Base-by-base conservation (phyloP, 2,329 filamentous ascomycete genomes). In the Diplodia scrobiculata region DNA sequence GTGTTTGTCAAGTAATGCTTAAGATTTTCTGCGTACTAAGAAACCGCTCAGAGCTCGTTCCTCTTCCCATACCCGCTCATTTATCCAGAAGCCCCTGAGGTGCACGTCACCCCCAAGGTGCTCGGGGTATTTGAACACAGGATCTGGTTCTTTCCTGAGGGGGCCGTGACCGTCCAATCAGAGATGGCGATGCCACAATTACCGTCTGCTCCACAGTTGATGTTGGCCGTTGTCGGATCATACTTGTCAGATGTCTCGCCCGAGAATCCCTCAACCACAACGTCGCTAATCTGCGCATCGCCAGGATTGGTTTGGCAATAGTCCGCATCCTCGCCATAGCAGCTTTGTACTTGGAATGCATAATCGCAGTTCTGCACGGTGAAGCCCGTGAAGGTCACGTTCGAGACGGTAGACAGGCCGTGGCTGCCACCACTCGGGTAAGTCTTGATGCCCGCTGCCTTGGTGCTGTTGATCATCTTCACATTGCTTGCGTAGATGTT, bases 201-300 rank as follows among this genome's bases (percentile, higher is more conserved):
- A 27, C 65, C 65, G 4, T 34, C 55, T 4, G 47, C 47, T 17
- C 54, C 54, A 17, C 65, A 66, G 55, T 62, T 63, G 48, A 66
- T 29, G 47, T 66, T 66, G 17, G 65, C 65, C 17, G 58, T 66
- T 7, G 79, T 72, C 6, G 79, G 79, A 36, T 77, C 73, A 66
- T 78, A 78, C 68, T 79, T 80, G 36, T 71, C 74, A 69, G 77
- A 80, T 0, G 85, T 87, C 1, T 79, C 84, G 0, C 86, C 86
- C 21, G 75, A 75, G 72, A 89, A 83, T 68, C 87, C 83, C 67
- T 79, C 83, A 71, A 88, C 41, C 10, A 60, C 53, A 7, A 66
- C 48, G 4, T 34, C 64, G 34, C 45, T 52, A 14, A 62, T 48
- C 21, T 66, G 25, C 7, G 64, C 64, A 27, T 52, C 17, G 19